Evolutionary conservation across 2,329 filamentous ascomycete species (phyloP).

Genomic region (Tolypocladium guangdongense): DNA sequence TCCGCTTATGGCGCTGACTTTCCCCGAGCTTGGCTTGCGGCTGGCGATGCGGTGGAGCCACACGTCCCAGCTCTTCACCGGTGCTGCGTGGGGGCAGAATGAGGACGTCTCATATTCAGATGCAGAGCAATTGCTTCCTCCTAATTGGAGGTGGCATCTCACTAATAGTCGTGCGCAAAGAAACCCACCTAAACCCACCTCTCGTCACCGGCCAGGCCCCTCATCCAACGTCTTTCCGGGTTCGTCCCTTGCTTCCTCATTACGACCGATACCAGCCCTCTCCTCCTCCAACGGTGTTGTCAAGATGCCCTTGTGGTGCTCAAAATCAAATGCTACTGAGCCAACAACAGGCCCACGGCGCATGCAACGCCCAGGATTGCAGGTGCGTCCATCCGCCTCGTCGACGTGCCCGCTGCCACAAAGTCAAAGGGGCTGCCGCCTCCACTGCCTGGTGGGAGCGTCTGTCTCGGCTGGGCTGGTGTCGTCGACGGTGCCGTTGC

Average conservation of each 20-base stretch:
- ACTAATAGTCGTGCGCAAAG: neutral
- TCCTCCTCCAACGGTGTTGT: neutral
- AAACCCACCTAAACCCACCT: neutral
- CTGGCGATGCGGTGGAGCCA: neutral
- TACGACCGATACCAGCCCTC: neutral
- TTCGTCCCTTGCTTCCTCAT: neutral
- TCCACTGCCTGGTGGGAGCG: slow-evolving; percentile 7
- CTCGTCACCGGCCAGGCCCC: no score
- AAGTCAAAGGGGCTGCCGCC: slow-evolving; percentile 13
- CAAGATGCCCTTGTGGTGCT: neutral
- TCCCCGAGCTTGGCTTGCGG: neutral
- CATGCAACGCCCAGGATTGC: neutral
- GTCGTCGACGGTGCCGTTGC: slow-evolving; percentile 2
- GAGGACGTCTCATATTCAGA: neutral
- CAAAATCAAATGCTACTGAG: neutral
- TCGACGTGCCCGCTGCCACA: neutral
- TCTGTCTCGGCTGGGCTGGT: slow-evolving; percentile 1
- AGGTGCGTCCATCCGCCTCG: neutral
- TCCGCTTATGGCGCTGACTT: neutral
- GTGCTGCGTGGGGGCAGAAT: neutral
- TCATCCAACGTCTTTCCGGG: neutral
- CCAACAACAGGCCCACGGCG: neutral
- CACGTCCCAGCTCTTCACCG: neutral
- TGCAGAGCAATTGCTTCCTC: neutral
- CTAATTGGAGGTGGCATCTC: neutral